A percentile compares a stretch with the other conserved stretches of the same genome.
Evolutionary conservation across 75 land plant species (phyloP).

Genomic region (Cryptomeria japonica): DNA sequence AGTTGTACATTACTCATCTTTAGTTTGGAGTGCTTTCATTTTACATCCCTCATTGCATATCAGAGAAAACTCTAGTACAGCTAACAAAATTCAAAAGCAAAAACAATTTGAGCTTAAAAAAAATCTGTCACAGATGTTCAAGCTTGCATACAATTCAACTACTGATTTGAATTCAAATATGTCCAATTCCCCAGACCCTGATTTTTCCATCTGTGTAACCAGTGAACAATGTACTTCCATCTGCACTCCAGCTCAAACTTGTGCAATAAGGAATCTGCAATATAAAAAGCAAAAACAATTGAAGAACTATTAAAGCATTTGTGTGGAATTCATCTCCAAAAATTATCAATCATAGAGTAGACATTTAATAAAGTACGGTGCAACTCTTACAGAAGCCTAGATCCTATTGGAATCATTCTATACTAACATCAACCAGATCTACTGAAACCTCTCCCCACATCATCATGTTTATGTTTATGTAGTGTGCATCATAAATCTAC

Average conservation of each 20-base stretch:
- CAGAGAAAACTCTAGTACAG: background rate
- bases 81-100: background rate
- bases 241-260: constrained; percentile 58
- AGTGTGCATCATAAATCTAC: no score
- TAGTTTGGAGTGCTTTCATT: background rate
- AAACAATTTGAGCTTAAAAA: background rate
- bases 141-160: background rate
- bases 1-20: background rate
- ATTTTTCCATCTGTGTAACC: constrained; percentile 56
- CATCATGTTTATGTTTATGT: no score
- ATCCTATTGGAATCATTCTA: no score
- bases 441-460: no score
- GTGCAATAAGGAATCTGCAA: constrained; percentile 54
- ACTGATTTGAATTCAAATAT: background rate
- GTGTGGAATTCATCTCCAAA: no score
- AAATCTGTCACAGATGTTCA: background rate
- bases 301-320: no score
- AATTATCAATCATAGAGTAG: no score
- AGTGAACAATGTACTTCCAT: constrained; percentile 45
- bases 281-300: background rate
- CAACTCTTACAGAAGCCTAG: no score
- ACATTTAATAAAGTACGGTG: no score
- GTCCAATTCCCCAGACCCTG: constrained; percentile 33
- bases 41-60: background rate
- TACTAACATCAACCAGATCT: no score